These are phyloP conservation scores for Colletotrichum coccodes DNA, from an alignment of 2,329 filamentous ascomycete genomes.

Conservation along the genomic window DNA sequence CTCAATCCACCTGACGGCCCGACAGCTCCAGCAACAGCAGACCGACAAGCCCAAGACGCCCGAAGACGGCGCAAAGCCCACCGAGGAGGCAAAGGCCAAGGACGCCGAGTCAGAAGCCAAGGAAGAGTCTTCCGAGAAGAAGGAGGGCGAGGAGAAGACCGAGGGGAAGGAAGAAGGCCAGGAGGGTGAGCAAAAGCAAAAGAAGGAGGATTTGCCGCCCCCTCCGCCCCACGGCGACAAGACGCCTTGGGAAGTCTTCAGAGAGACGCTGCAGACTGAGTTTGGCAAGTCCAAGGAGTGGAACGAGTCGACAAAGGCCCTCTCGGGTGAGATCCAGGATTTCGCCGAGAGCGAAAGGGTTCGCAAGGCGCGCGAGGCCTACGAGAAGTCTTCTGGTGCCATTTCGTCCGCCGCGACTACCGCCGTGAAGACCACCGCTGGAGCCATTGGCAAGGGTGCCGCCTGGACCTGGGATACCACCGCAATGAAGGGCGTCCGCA, in stretches of 20 bases:
- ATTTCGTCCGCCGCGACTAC: constrained; percentile 82
- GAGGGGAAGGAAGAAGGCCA: constrained; percentile 54
- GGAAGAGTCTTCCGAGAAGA: constrained; percentile 42
- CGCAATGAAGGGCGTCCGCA: constrained; percentile 90
- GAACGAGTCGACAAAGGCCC: constrained; percentile 97
- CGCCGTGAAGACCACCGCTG: constrained; percentile 86
- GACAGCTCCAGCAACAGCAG: constrained; percentile 41
- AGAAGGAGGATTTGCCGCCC: constrained; percentile 78
- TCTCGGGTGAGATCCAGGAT: constrained; percentile 88
- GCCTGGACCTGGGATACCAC: constrained; percentile 97
- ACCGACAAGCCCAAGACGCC: constrained; percentile 37
- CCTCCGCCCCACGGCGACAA: constrained; percentile 98
- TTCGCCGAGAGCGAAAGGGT: constrained; percentile 95
- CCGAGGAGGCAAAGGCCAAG: constrained; percentile 51
- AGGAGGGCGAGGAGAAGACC: constrained; percentile 54
- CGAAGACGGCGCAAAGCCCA: constrained; percentile 46
- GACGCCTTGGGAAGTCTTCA: constrained; percentile 98
- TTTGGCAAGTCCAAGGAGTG: constrained; percentile 98
- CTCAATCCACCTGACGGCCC: constrained; percentile 49
- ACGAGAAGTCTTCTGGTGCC: constrained; percentile 85
- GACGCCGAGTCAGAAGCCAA: constrained; percentile 41
- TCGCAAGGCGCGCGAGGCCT: constrained; percentile 84
- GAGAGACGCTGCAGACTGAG: constrained; percentile 92
- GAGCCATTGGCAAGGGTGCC: constrained; percentile 88
- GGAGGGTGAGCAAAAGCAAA: constrained; percentile 61